Evolutionary conservation across 345 rosid species (phyloP).

Genomic region (Citrus trifoliata): DNA sequence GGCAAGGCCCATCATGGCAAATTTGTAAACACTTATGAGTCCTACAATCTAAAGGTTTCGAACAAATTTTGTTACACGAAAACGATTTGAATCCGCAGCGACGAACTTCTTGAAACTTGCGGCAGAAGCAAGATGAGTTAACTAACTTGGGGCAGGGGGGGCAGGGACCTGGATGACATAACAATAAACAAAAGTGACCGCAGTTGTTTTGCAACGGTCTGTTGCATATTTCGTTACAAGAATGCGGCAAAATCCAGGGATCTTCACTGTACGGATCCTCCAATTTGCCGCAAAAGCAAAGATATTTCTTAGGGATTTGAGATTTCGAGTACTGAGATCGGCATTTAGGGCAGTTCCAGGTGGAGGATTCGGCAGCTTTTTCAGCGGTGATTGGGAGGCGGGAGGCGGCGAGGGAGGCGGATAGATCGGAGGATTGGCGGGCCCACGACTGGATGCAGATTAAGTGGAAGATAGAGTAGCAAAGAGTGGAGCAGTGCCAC

Average conservation of each 20-base stretch:
- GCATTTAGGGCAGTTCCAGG: slow-evolving; percentile 93
- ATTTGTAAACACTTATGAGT: slow-evolving; percentile 51
- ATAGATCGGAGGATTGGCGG: slow-evolving; percentile 68
- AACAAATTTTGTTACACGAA: slow-evolving; percentile 56
- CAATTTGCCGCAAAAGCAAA: slow-evolving; percentile 80
- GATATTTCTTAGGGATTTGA: slow-evolving; percentile 54
- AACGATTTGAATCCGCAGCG: slow-evolving; percentile 70
- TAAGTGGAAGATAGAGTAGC: slow-evolving; percentile 82
- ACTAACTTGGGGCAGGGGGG: slow-evolving; percentile 83
- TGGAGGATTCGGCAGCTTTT: slow-evolving; percentile 42
- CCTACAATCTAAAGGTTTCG: slow-evolving; percentile 49
- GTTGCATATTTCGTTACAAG: slow-evolving; percentile 79
- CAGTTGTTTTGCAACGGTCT: slow-evolving; percentile 60
- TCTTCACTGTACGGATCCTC: slow-evolving; percentile 63
- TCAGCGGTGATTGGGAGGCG: slow-evolving; percentile 58
- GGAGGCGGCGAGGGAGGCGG: slow-evolving; percentile 60
- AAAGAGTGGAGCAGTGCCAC: slow-evolving; percentile 80
- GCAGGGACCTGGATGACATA: slow-evolving; percentile 93
- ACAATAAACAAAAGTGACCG: slow-evolving; percentile 73
- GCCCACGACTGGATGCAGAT: slow-evolving; percentile 92
- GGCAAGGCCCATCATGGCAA: slow-evolving; percentile 72
- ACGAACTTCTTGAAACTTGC: slow-evolving; percentile 53
- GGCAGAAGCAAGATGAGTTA: slow-evolving; percentile 60
- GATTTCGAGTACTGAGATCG: slow-evolving; percentile 55
- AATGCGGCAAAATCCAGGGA: slow-evolving; percentile 92